These are phyloP conservation scores for Pythium brachiatum DNA, from an alignment of 352 stramenopile genomes.

Conservation along the genomic window DNA sequence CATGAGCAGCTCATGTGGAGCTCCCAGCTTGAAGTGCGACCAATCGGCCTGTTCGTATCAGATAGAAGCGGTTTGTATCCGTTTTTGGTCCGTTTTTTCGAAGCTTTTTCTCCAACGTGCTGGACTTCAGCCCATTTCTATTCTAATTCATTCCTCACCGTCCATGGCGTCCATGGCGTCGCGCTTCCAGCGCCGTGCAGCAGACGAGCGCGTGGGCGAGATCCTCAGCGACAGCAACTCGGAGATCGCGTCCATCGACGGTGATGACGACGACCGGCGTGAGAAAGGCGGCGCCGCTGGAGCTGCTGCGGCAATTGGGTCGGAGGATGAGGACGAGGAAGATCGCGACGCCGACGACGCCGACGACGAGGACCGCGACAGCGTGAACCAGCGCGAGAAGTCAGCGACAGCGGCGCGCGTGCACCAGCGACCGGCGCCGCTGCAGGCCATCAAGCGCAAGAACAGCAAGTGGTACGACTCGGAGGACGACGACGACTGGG, in stretches of 20 bases:
- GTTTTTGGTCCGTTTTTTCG: not conserved
- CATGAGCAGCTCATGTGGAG: no score
- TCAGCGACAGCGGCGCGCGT: conserved; percentile 1
- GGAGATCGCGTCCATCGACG: conserved; percentile 37
- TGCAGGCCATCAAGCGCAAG: conserved; percentile 16
- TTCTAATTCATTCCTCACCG: not conserved
- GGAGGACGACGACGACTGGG: conserved; percentile 23
- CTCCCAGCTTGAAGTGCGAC: not conserved
- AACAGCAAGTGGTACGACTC: conserved; percentile 29
- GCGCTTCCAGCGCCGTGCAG: conserved; percentile 18
- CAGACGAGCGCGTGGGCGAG: conserved; percentile 42
- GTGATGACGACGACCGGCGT: conserved; percentile 13
- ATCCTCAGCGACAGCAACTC: conserved; percentile 64
- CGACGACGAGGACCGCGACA: conserved; percentile 1
- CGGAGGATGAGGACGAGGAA: conserved; percentile 26
- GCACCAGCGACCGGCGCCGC: conserved; percentile 5
- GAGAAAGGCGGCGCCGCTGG: not conserved
- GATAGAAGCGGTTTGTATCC: not conserved
- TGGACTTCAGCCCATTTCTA: not conserved
- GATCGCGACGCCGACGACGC: no score
- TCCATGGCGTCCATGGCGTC: conserved; percentile 5
- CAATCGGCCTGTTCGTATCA: not conserved
- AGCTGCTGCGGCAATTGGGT: no score
- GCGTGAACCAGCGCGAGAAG: conserved; percentile 12
- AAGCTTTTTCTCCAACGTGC: not conserved